A percentile compares a stretch with the other conserved stretches of the same genome.
These are phyloP conservation scores for Asterella californica DNA, from an alignment of 225 moss, liverwort and hornwort species.

Conservation along the genomic window DNA sequence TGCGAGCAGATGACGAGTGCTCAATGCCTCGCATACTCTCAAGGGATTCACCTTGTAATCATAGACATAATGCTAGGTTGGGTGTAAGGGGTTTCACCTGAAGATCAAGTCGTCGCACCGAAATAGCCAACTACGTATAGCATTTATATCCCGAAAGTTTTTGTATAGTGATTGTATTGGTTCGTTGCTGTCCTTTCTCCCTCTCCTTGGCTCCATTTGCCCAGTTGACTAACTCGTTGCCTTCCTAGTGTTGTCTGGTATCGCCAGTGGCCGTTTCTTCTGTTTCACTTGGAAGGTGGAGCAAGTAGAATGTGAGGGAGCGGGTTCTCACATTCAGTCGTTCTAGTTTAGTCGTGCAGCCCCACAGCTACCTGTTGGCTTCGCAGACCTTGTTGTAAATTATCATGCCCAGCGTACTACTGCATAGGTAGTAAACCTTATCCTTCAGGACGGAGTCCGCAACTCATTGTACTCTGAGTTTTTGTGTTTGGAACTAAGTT, in stretches of 20 bases:
- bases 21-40: not conserved
- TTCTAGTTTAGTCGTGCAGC: not conserved
- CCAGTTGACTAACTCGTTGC: conserved; percentile 15
- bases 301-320: not conserved
- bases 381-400: not conserved
- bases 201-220: conserved; percentile 8
- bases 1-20: conserved; percentile 34
- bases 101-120: conserved; percentile 7
- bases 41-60: conserved; percentile 27
- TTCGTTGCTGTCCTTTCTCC: conserved; percentile 13
- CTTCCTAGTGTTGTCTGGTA: not conserved
- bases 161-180: conserved; percentile 42
- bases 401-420: not conserved
- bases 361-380: not conserved
- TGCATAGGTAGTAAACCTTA: not conserved
- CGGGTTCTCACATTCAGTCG: not conserved
- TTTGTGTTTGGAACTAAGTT: conserved; percentile 5
- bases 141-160: conserved; percentile 22
- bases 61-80: conserved; percentile 19
- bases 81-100: conserved; percentile 5
- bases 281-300: not conserved
- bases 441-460: not conserved
- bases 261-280: not conserved
- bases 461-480: not conserved
- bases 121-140: conserved; percentile 11